phyloP scores from a whole-genome alignment of 2,329 filamentous ascomycete species.

The Monosporascus sp. region DNA sequence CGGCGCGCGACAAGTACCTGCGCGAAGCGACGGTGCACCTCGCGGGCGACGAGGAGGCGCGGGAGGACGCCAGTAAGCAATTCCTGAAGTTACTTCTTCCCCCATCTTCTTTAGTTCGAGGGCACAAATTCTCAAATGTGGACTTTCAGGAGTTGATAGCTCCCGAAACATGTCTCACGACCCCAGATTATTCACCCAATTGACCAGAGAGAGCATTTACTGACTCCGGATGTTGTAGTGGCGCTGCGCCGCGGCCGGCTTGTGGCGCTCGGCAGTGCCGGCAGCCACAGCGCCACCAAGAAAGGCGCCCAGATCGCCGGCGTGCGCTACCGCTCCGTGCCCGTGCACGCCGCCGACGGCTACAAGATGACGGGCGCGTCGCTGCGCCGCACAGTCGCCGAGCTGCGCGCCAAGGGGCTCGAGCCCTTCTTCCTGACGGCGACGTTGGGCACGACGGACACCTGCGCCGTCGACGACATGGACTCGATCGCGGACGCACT shows the following conservation, averaged over 20 bases:
- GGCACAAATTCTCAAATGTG: too few relatives aligned
- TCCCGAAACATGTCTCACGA: too few relatives aligned
- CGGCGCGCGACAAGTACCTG: slow-evolving; percentile 76
- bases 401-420: slow-evolving; percentile 62
- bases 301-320: slow-evolving; percentile 86
- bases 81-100: too few relatives aligned
- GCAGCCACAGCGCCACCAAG: slow-evolving; percentile 77
- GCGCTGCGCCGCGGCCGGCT: slow-evolving; percentile 63
- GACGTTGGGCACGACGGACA: slow-evolving; percentile 80
- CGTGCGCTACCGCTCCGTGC: slow-evolving; percentile 69
- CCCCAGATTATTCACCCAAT: too few relatives aligned
- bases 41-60: slow-evolving; percentile 41
- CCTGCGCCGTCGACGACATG: slow-evolving; percentile 83
- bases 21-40: slow-evolving; percentile 50
- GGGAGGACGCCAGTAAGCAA: slow-evolving; percentile 53
- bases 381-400: slow-evolving; percentile 56
- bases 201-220: too few relatives aligned
- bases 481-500: slow-evolving; percentile 54
- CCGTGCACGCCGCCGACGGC: slow-evolving; percentile 54
- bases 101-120: too few relatives aligned
- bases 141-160: too few relatives aligned
- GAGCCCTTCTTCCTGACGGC: slow-evolving; percentile 83
- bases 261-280: slow-evolving; percentile 74
- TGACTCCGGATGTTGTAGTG: slow-evolving; percentile 18
- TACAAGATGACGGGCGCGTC: slow-evolving; percentile 65